Conservation (phyloP, 192 early-diverging fungal genomes). For the Linnemannia hyalina region DNA sequence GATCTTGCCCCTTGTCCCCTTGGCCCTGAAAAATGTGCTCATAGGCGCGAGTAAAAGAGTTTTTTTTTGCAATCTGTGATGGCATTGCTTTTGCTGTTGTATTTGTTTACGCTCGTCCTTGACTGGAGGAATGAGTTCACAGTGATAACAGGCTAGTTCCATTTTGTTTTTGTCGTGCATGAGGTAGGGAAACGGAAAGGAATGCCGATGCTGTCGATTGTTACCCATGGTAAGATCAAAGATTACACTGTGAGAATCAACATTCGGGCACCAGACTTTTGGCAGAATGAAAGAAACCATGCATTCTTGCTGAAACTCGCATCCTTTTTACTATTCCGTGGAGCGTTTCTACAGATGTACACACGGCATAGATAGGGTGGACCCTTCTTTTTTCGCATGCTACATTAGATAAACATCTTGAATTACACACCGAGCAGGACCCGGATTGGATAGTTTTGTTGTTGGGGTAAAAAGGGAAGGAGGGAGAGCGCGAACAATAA, state of each 20-base stretch:
- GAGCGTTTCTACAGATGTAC: not conserved
- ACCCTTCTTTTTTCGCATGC: not conserved
- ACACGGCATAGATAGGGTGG: not conserved
- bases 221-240: too few species aligned
- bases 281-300: not conserved
- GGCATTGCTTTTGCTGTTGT: not conserved
- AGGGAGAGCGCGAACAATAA: too few species aligned
- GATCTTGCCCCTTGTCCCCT: not conserved
- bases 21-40: not conserved
- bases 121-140: not conserved
- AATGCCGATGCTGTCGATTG: too few species aligned
- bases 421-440: not conserved
- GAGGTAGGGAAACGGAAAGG: too few species aligned
- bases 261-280: not conserved
- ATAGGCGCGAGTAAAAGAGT: not conserved
- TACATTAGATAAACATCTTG: not conserved
- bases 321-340: not conserved
- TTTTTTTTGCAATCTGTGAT: not conserved
- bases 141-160: not conserved
- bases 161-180: too few species aligned
- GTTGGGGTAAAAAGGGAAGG: not conserved
- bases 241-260: not conserved
- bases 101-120: not conserved
- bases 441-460: not conserved
- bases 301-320: not conserved